A percentile compares a stretch with the other conserved stretches of the same genome.
Conservation (phyloP, 768 basidiomycete genomes). For the Mycena alexandri region DNA sequence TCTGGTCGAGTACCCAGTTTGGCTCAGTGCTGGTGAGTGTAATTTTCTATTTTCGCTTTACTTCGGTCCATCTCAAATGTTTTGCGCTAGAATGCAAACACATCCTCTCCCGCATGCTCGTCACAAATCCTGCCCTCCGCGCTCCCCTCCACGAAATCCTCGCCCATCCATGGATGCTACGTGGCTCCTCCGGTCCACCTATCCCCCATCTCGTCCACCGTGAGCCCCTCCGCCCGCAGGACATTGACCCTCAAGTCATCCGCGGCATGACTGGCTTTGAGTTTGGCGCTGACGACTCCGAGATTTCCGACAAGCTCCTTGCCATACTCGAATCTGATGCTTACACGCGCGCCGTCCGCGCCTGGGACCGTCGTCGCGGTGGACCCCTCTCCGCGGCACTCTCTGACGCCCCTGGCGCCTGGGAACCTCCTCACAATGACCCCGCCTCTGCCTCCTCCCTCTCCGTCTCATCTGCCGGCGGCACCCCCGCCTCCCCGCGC, state of each 20-base stretch:
- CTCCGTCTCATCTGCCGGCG: conserved; percentile 11
- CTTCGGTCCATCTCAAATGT: conserved; percentile 25
- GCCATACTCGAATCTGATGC: conserved; percentile 83
- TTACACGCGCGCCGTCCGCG: conserved; percentile 78
- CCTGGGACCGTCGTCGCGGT: conserved; percentile 80
- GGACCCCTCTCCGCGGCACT: conserved; percentile 16
- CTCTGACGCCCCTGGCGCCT: conserved; percentile 4
- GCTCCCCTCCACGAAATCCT: conserved; percentile 89
- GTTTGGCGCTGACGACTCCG: conserved; percentile 79
- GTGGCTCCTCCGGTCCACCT: conserved; percentile 85
- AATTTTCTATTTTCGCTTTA: background rate
- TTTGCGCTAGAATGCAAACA: conserved; percentile 87
- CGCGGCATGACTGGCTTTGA: conserved; percentile 96
- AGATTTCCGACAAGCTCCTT: conserved; percentile 84
- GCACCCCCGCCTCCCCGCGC: conserved; percentile 16
- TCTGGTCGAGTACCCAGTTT: conserved; percentile 95
- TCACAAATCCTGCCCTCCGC: conserved; percentile 88
- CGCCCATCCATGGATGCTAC: conserved; percentile 91
- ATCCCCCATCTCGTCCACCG: conserved; percentile 89
- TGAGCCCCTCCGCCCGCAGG: conserved; percentile 88
- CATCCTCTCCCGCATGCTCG: conserved; percentile 95
- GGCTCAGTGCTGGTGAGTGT: conserved; percentile 89
- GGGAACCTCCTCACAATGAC: conserved; percentile 4
- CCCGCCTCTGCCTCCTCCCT: conserved; percentile 11
- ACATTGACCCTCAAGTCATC: conserved; percentile 89